Evolutionary conservation across 2,329 filamentous ascomycete genomes (phyloP), one percentile per base, ranked within the genome.

Genomic region (Exophiala dermatitidis): DNA sequence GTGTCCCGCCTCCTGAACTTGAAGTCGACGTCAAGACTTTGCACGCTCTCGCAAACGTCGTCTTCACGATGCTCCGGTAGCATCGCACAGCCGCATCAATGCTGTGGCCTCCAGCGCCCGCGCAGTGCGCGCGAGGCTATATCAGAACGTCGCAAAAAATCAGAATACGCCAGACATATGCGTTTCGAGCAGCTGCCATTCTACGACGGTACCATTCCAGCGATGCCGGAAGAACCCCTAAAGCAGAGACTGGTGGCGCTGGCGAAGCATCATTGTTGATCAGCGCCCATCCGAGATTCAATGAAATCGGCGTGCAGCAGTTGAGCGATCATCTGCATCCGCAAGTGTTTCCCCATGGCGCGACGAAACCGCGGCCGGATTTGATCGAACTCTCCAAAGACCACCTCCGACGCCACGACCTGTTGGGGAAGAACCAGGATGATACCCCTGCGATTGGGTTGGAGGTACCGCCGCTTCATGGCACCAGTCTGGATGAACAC

Each of bases 241-340:
- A 7, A 42, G 9, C 53, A 36, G 10, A 43, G 2, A 9, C n/a
- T 32, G 49, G 44, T 19, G 19, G 19, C 19, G 19, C n/a, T 45
- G 40, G 40, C 52, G 46, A 31, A 34, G 38, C 5, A 49, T 52
- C 5, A 46, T 58, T 26, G 45, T 56, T 12, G 50, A 44, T 19
- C 37, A 36, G 30, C 8, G 67, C 71, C 3, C 71, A 78, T 52
- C 76, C 88, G 46, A 83, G 93, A 61, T 88, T 86, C 74, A 98
- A 94, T 71, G 87, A 94, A 62, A 90, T 98, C 63, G 89, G 88
- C 49, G 88, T 98, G 37, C 93, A 98, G 72, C 91, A 97, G 65
- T 75, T 98, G 62, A 96, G 90, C 75, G 77, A 79, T 54, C 79
- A 90, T 73, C 78, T 98, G 42, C 88, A 91, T 69, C 67, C 80